Evolutionary conservation across 1,139 yeast genomes (phyloP).

Genomic region (Hanseniaspora gamundiae): DNA sequence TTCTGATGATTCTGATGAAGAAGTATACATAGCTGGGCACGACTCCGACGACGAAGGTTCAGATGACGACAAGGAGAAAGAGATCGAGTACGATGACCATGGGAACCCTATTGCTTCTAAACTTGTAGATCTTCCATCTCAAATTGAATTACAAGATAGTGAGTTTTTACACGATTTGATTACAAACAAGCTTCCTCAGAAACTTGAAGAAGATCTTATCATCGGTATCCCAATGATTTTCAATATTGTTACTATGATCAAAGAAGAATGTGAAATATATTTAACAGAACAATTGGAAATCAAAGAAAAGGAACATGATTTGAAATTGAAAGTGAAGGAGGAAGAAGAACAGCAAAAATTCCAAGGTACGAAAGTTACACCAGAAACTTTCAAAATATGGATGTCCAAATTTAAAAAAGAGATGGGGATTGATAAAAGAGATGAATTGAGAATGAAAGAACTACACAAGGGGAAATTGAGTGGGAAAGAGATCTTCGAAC

Average conservation of each 20-base stretch:
- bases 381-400: constrained; percentile 62
- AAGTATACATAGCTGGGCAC: constrained; percentile 1
- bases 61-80: constrained; percentile 33
- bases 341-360: constrained; percentile 66
- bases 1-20: constrained; percentile 1
- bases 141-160: constrained; percentile 34
- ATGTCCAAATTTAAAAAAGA: constrained; percentile 46
- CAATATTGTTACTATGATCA: constrained; percentile 60
- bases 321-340: constrained; percentile 44
- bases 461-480: constrained; percentile 69
- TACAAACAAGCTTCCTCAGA: constrained; percentile 30
- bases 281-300: constrained; percentile 45
- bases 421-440: constrained; percentile 43
- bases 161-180: constrained; percentile 3
- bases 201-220: constrained; percentile 55
- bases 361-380: constrained; percentile 68
- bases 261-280: constrained; percentile 64
- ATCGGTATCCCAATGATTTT: constrained; percentile 81
- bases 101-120: constrained; percentile 29
- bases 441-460: constrained; percentile 36
- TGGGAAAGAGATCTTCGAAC: constrained; percentile 82
- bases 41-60: constrained; percentile 29
- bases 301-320: constrained; percentile 48
- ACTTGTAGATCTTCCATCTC: constrained; percentile 43
- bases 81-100: constrained; percentile 35